Evolutionary conservation across 2,329 filamentous ascomycete species (phyloP).

Genomic region (Monosporascus ibericus): DNA sequence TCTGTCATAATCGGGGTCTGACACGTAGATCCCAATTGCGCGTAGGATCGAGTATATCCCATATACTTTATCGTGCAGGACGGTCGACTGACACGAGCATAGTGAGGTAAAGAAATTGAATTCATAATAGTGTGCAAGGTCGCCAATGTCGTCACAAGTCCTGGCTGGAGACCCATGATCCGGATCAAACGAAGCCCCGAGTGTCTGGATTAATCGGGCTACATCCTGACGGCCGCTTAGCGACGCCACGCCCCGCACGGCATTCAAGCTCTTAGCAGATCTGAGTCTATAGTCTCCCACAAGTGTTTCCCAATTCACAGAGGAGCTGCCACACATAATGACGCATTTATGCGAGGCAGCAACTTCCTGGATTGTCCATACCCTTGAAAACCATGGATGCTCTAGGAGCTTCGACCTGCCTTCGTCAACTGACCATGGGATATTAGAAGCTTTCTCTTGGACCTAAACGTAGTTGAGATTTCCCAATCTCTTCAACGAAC

Average conservation of each 20-base stretch:
- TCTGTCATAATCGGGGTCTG: conserved; percentile 6
- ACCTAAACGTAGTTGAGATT: neutral
- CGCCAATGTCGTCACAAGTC: neutral
- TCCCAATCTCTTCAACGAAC: neutral
- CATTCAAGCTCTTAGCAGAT: no score
- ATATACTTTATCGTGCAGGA: conserved; percentile 6
- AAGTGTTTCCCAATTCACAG: conserved; percentile 4
- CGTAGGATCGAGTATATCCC: conserved; percentile 1
- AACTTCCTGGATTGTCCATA: conserved; percentile 13
- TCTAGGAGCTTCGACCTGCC: neutral
- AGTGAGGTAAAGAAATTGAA: neutral
- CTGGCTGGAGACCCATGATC: neutral
- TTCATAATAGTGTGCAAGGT: neutral
- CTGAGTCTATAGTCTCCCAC: neutral
- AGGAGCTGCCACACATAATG: conserved; percentile 4
- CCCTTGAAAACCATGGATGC: conserved; percentile 7
- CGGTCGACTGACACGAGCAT: neutral
- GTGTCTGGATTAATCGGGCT: neutral
- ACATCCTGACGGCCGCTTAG: neutral
- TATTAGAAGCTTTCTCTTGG: neutral
- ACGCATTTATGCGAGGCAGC: conserved; percentile 2
- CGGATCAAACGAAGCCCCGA: neutral
- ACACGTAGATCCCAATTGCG: neutral
- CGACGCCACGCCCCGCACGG: neutral
- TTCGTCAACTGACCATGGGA: neutral